Conservation (phyloP, 2,329 filamentous ascomycete genomes). For the Exophiala mesophila region DNA sequence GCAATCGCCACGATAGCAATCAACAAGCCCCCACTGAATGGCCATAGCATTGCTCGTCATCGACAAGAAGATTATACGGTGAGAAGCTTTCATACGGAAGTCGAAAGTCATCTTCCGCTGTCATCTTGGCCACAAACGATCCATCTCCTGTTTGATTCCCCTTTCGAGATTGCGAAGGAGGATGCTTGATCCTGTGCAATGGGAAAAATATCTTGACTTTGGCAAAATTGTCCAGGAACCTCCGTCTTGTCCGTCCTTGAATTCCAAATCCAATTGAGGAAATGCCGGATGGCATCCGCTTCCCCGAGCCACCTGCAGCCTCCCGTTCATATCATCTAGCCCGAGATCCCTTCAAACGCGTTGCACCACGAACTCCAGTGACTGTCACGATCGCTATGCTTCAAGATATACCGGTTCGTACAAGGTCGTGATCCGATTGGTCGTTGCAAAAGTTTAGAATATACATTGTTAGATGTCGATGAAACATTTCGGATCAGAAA, state of each 20-base stretch:
- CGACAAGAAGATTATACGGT: neutral
- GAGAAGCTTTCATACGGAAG: neutral
- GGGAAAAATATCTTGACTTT: neutral
- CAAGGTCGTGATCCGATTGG: constrained; percentile 17
- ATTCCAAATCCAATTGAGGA: constrained; percentile 2
- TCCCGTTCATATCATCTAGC: neutral
- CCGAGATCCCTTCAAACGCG: constrained; percentile 1
- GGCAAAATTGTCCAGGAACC: neutral
- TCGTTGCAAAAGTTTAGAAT: constrained; percentile 9
- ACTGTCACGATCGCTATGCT: constrained; percentile 13
- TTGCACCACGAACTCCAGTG: constrained; percentile 6
- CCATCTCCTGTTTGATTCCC: neutral
- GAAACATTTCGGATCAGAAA: constrained; percentile 14
- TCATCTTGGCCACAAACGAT: neutral
- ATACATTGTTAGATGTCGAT: constrained; percentile 9
- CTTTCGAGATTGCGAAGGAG: too few species aligned
- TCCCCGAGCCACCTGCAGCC: neutral
- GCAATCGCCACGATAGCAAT: too few species aligned
- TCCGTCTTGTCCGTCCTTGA: neutral
- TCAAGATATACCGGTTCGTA: constrained; percentile 14
- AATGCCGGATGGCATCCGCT: neutral
- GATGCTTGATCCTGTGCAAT: too few species aligned
- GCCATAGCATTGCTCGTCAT: too few species aligned
- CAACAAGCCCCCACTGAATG: too few species aligned
- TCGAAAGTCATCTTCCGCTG: neutral